Conservation (phyloP, 2,329 filamentous ascomycete genomes). For the Lachnellula cervina region DNA sequence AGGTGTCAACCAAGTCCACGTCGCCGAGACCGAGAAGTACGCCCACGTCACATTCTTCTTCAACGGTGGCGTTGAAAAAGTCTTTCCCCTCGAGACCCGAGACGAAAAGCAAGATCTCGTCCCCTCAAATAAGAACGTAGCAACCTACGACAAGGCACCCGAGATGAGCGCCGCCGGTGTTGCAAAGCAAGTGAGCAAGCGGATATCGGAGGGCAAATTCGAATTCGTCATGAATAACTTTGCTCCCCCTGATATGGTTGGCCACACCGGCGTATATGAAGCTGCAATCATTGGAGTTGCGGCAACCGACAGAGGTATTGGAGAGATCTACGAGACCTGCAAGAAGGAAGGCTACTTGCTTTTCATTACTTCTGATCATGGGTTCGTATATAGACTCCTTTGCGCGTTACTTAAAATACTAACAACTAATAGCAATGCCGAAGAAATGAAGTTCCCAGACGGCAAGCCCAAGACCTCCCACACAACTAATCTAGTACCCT, state of each 20-base stretch:
- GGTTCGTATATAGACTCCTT: slow-evolving; percentile 42
- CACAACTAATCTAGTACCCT: slow-evolving; percentile 96
- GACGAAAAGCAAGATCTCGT: slow-evolving; percentile 77
- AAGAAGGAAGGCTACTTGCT: slow-evolving; percentile 90
- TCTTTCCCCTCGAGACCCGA: slow-evolving; percentile 84
- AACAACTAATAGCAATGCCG: slow-evolving; percentile 60
- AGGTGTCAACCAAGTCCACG: slow-evolving; percentile 84
- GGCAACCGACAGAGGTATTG: slow-evolving; percentile 91
- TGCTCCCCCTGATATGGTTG: slow-evolving; percentile 98
- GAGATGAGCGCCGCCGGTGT: slow-evolving; percentile 94
- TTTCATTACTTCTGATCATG: slow-evolving; percentile 95
- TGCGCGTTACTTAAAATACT: slow-evolving; percentile 12
- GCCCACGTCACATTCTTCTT: slow-evolving; percentile 99
- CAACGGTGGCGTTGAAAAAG: slow-evolving; percentile 97
- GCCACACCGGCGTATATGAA: slow-evolving; percentile 95
- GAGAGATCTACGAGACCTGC: slow-evolving; percentile 86
- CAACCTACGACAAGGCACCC: slow-evolving; percentile 91
- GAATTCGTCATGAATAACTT: slow-evolving; percentile 99
- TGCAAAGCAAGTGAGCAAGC: slow-evolving; percentile 83
- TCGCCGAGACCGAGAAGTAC: slow-evolving; percentile 99
- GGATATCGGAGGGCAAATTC: slow-evolving; percentile 78
- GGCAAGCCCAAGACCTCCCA: slow-evolving; percentile 97
- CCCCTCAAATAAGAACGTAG: slow-evolving; percentile 80
- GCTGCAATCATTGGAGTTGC: slow-evolving; percentile 80
- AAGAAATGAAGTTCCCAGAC: slow-evolving; percentile 97